A percentile compares a stretch with the other conserved stretches of the same genome.
Conservation (phyloP, 2,329 filamentous ascomycete genomes). For the Blumeriella jaapii region DNA sequence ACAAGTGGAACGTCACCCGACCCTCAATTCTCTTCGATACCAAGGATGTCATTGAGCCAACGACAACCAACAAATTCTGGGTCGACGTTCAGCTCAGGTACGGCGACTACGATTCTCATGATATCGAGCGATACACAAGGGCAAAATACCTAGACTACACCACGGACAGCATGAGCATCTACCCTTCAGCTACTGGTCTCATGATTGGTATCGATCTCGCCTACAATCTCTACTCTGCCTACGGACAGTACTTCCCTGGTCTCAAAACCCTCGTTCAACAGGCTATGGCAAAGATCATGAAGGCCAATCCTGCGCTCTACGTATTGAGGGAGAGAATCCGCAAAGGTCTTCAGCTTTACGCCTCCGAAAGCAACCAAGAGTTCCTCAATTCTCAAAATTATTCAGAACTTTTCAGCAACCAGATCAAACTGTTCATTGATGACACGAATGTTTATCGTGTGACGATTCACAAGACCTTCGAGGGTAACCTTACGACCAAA, state of each 20-base stretch:
- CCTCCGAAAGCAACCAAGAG: constrained; percentile 97
- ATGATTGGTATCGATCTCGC: constrained; percentile 98
- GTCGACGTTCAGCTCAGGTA: constrained; percentile 93
- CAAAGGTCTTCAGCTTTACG: constrained; percentile 95
- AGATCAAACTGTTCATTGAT: constrained; percentile 97
- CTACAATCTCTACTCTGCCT: constrained; percentile 97
- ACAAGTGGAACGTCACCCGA: constrained; percentile 97
- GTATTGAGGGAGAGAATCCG: constrained; percentile 95
- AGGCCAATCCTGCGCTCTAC: constrained; percentile 93
- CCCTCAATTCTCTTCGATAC: constrained; percentile 92
- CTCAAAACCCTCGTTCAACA: constrained; percentile 92
- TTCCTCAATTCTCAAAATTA: constrained; percentile 99
- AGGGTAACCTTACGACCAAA: constrained; percentile 97
- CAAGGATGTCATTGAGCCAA: constrained; percentile 87
- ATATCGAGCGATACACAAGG: constrained; percentile 94
- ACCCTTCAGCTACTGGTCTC: constrained; percentile 88
- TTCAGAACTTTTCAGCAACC: constrained; percentile 97
- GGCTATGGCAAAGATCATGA: constrained; percentile 99
- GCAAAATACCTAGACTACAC: constrained; percentile 99
- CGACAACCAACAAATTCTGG: constrained; percentile 99
- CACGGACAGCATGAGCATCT: constrained; percentile 96
- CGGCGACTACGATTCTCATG: constrained; percentile 96
- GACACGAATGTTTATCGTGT: constrained; percentile 99
- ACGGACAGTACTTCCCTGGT: constrained; percentile 97
- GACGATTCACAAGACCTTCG: constrained; percentile 98